Percentiles rank a stretch among this genome's conserved stretches.
phyloP scores from a whole-genome alignment of 768 basidiomycete genomes.

The Lentinula guzmanii region DNA sequence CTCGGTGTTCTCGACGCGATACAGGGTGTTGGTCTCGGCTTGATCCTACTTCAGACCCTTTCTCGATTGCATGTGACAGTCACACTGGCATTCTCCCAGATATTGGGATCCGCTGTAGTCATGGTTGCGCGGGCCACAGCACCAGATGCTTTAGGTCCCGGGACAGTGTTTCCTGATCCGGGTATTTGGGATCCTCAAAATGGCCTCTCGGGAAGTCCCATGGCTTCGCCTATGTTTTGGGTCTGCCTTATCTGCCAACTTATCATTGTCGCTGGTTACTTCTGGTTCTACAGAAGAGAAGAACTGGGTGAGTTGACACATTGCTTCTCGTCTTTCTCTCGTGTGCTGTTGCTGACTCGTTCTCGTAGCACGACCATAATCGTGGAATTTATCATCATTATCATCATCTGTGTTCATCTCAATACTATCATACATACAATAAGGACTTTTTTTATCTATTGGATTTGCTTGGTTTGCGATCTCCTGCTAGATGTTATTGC shows the following conservation, averaged over 20 bases:
- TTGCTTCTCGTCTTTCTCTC: not conserved
- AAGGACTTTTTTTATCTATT: not conserved
- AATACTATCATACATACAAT: too few relatives aligned
- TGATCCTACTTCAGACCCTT: constrained; percentile 87
- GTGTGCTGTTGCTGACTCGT: not conserved
- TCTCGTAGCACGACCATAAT: constrained; percentile 2
- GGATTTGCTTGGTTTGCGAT: not conserved
- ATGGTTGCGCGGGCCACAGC: constrained; percentile 91
- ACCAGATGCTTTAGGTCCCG: constrained; percentile 84
- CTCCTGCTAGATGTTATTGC: not conserved
- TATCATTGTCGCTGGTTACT: constrained; percentile 85
- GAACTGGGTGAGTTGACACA: constrained; percentile 59
- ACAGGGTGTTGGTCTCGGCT: constrained; percentile 90
- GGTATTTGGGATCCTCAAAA: constrained; percentile 85
- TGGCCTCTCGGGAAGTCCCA: constrained; percentile 69
- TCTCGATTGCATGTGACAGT: constrained; percentile 93
- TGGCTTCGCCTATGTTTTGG: constrained; percentile 87
- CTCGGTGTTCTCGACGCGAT: constrained; percentile 90
- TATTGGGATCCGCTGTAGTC: constrained; percentile 86
- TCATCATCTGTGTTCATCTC: not conserved
- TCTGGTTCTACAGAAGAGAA: constrained; percentile 97
- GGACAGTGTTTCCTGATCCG: constrained; percentile 86
- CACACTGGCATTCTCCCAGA: constrained; percentile 84
- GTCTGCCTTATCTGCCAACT: constrained; percentile 74
- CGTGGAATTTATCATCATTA: not conserved